A percentile compares a stretch with the other conserved stretches of the same genome.
Evolutionary conservation across 2,329 filamentous ascomycete species (phyloP).

Genomic region (Apiospora sp.): DNA sequence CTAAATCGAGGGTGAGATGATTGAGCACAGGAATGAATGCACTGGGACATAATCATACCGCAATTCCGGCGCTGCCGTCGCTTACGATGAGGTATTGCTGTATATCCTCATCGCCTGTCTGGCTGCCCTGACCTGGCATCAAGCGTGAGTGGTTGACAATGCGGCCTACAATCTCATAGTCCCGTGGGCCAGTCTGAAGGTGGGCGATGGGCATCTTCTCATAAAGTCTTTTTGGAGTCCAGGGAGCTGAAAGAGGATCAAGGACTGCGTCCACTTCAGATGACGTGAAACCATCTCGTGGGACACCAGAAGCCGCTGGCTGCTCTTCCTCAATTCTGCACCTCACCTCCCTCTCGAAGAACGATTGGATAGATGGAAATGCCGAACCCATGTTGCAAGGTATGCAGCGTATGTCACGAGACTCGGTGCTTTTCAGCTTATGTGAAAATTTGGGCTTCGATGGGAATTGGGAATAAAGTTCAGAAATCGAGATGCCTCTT

Average conservation of each 20-base stretch:
- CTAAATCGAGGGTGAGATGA: not conserved
- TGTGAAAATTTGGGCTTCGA: not conserved
- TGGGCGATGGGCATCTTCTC: constrained; percentile 55
- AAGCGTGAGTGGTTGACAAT: constrained; percentile 62
- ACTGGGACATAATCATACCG: constrained; percentile 44
- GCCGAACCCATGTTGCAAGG: constrained; percentile 32
- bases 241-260: constrained; percentile 47
- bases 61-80: constrained; percentile 62
- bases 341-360: constrained; percentile 41
- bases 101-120: constrained; percentile 51
- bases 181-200: constrained; percentile 56
- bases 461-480: not conserved
- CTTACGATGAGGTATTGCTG: constrained; percentile 63
- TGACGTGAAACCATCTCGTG: constrained; percentile 62
- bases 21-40: not conserved
- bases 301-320: constrained; percentile 26
- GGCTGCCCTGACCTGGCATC: constrained; percentile 50
- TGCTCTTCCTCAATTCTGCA: constrained; percentile 26
- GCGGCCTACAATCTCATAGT: constrained; percentile 61
- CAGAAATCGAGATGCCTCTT: not conserved
- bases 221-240: constrained; percentile 55
- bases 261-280: constrained; percentile 51
- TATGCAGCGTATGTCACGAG: not conserved
- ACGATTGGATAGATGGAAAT: constrained; percentile 45
- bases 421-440: not conserved